Base-by-base conservation (phyloP, 179 eudicot genomes). In the Amaranthus tricolor region DNA sequence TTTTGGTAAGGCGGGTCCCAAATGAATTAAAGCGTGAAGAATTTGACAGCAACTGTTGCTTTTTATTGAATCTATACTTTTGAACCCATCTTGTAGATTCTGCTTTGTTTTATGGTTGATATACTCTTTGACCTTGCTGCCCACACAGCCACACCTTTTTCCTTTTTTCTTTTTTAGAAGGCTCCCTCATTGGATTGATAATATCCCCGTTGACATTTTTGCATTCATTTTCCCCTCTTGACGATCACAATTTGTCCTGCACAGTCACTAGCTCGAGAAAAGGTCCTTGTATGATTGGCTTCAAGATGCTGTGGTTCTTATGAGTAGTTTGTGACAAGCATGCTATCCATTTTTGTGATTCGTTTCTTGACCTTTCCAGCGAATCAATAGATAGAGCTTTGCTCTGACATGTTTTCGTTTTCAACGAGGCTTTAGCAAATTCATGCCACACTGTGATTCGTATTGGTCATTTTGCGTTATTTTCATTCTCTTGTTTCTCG, bases 61-160 rank as follows among this genome's bases (percentile, higher is more conserved):
- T 60, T 31, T 53, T 61, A 9, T 58, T 16, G 24, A 59, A 20
- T 72, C 24, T 62, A 11, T 20, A 50, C 14, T 49, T 52, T 10
- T 20, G 48, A 21, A 24, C 16, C 49, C 64, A 19, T 49, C 56
- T 72, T 59, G 13, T 49, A 49, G 20, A 21, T 21, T 7, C 57
- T n/a, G 61, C 47, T 19, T 62, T 62, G 1, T n/a, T 62, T 73
- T 55, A 49, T 19, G 57, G 10, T 50, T 52, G 71, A 68, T 52
- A 11, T 24, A 19, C 47, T 47, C 59, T 51, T 52, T 21, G 45
- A 14, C 48, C 58, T 21, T 72, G 64, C 20, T 47, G 14, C 44
- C 19, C 75, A 68, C 66, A 19, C 65, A 13, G 17, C 19, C 75
- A 68, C 66, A 47, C 65, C 44, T 66, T 66, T 66, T 68, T 17